Evolutionary conservation across 2,329 filamentous ascomycete species (phyloP).

Genomic region (Chaetomium olivaceum): DNA sequence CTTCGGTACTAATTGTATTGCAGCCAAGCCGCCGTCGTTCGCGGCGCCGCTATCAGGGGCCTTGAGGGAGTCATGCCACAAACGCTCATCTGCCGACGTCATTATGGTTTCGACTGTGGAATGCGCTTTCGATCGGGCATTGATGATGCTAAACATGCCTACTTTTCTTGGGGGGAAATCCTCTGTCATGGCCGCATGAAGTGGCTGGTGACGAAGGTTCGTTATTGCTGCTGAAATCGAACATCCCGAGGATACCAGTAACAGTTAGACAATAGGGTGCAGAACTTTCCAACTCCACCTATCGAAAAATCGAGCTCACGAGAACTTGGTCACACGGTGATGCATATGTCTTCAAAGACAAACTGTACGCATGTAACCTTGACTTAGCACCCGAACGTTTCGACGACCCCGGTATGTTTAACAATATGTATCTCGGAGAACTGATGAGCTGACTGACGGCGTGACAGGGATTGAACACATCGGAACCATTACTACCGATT

Average conservation of each 20-base stretch:
- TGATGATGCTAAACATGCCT: not conserved
- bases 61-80: slow-evolving; percentile 5
- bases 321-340: not conserved
- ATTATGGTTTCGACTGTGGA: not conserved
- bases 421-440: not conserved
- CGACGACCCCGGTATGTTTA: not conserved
- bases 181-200: not conserved
- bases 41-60: slow-evolving; percentile 5
- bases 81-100: slow-evolving; percentile 10
- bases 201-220: slow-evolving; percentile 4
- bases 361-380: not conserved
- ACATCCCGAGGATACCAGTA: not conserved
- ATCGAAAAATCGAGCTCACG: not conserved
- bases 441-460: not conserved
- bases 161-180: not conserved
- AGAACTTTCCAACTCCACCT: slow-evolving; percentile 1
- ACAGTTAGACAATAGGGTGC: not conserved
- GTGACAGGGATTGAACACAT: not conserved
- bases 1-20: not conserved
- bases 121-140: not conserved
- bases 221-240: not conserved
- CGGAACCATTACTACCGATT: slow-evolving; percentile 3
- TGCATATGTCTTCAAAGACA: not conserved
- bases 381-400: not conserved
- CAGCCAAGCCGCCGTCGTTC: slow-evolving; percentile 10